phyloP scores from a whole-genome alignment of 1,139 yeast genomes.

The Pneumocystis jirovecii region DNA sequence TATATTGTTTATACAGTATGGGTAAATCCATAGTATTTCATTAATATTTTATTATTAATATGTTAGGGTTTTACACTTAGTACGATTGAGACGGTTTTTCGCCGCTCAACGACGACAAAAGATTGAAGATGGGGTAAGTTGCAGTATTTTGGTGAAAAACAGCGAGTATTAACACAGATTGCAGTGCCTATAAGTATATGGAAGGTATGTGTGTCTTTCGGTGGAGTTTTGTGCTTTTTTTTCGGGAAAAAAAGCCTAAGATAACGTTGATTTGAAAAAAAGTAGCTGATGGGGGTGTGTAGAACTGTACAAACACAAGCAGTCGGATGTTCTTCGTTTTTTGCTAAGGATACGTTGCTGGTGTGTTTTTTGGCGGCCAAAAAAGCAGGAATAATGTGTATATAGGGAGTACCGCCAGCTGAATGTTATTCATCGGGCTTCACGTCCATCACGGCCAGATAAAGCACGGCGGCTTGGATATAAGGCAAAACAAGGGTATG shows the following conservation, averaged over 20 bases:
- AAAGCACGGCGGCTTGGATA: slow-evolving; percentile 99
- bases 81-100: neutral
- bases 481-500: slow-evolving; percentile 99
- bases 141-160: neutral
- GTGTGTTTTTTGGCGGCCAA: neutral
- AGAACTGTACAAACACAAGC: slow-evolving; percentile 94
- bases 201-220: slow-evolving; percentile 39
- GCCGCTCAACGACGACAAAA: neutral
- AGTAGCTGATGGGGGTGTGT: neutral
- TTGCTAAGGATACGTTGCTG: slow-evolving; percentile 34
- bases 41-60: too few species aligned
- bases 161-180: neutral
- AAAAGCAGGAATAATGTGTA: slow-evolving; percentile 48
- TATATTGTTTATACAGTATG: too few species aligned
- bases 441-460: slow-evolving; percentile 99
- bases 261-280: neutral
- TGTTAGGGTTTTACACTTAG: too few species aligned
- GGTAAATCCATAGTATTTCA: too few species aligned
- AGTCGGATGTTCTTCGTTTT: slow-evolving; percentile 98
- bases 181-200: slow-evolving; percentile 94
- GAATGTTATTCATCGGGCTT: slow-evolving; percentile 96
- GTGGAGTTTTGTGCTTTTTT: neutral
- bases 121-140: neutral
- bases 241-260: neutral
- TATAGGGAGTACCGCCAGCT: slow-evolving; percentile 99